Evolutionary conservation across 805 yeast species (phyloP).

Genomic region (Candida chauliodis): DNA sequence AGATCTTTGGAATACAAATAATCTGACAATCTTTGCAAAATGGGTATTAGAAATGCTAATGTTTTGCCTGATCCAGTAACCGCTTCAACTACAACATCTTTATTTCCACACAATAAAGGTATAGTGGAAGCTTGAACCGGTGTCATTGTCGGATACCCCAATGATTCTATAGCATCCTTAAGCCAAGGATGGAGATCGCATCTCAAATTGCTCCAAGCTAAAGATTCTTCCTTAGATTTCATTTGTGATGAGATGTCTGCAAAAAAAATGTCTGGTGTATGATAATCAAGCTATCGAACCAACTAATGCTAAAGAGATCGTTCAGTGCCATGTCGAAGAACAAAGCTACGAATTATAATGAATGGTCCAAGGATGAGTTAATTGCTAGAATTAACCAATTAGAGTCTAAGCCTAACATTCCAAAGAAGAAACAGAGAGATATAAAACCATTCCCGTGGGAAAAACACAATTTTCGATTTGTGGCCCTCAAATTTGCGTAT

Average conservation of each 20-base stretch:
- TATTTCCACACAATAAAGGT: slow-evolving; percentile 76
- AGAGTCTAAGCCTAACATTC: slow-evolving; percentile 30
- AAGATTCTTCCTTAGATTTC: slow-evolving; percentile 33
- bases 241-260: slow-evolving; percentile 6
- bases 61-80: slow-evolving; percentile 99
- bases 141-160: slow-evolving; percentile 82
- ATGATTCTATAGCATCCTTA: slow-evolving; percentile 60
- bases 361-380: slow-evolving; percentile 66
- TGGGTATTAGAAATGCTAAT: slow-evolving; percentile 81
- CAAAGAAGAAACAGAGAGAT: slow-evolving; percentile 15
- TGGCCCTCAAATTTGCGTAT: slow-evolving; percentile 83
- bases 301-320: slow-evolving; percentile 8
- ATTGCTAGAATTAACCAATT: slow-evolving; percentile 53
- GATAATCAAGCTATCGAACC: neutral
- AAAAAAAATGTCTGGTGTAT: slow-evolving; percentile 4
- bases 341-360: slow-evolving; percentile 39
- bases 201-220: slow-evolving; percentile 58
- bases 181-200: slow-evolving; percentile 67
- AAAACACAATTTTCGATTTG: slow-evolving; percentile 57
- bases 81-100: slow-evolving; percentile 95
- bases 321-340: slow-evolving; percentile 9
- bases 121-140: slow-evolving; percentile 96
- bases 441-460: slow-evolving; percentile 60
- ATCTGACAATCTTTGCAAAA: slow-evolving; percentile 59
- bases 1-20: slow-evolving; percentile 21